Evolutionary conservation across 345 rosid species (phyloP).

Genomic region (Orychophragmus violaceus): DNA sequence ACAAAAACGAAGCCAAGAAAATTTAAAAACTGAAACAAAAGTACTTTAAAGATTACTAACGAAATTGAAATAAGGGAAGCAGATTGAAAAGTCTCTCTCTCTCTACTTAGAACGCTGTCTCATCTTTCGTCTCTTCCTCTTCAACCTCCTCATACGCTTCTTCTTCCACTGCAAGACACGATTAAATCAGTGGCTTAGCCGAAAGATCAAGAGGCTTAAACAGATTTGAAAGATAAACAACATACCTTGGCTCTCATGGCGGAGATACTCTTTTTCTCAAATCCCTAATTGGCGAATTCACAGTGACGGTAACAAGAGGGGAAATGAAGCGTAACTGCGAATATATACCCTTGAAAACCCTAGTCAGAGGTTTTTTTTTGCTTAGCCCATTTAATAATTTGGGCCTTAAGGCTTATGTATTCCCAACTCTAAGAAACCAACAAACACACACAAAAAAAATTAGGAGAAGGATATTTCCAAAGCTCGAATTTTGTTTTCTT

Average conservation of each 20-base stretch:
- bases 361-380: neutral
- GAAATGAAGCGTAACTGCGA: neutral
- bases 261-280: neutral
- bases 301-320: slow-evolving; percentile 13
- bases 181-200: neutral
- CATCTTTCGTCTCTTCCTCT: slow-evolving; percentile 99
- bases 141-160: slow-evolving; percentile 99
- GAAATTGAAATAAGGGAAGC: neutral
- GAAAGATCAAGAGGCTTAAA: neutral
- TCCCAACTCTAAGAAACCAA: neutral
- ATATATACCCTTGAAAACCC: slow-evolving; percentile 26
- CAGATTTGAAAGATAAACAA: neutral
- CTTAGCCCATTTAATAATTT: neutral
- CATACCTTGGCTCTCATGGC: slow-evolving; percentile 88
- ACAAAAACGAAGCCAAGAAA: slow-evolving; percentile 8
- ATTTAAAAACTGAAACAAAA: slow-evolving; percentile 8
- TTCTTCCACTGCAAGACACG: slow-evolving; percentile 78
- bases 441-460: too few species aligned
- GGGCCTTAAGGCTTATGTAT: neutral
- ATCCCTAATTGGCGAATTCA: slow-evolving; percentile 21
- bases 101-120: slow-evolving; percentile 97
- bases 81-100: neutral
- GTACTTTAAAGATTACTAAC: slow-evolving; percentile 5
- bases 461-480: neutral
- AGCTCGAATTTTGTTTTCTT: neutral